phyloP scores from a whole-genome alignment of 1,284 basidiomycete genomes.

The Trichosporon sp. region DNA sequence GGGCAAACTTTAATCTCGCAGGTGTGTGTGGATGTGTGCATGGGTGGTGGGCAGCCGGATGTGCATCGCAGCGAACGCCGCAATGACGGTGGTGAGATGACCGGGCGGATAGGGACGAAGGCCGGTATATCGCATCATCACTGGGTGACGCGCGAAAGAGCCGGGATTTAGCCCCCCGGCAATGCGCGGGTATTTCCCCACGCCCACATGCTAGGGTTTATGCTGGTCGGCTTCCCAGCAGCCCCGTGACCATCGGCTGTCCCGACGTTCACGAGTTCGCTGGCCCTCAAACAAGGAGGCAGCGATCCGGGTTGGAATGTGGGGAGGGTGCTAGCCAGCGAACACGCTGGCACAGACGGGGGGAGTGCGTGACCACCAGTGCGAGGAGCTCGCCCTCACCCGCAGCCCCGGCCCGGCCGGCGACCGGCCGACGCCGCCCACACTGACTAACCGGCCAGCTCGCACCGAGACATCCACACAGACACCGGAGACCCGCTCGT shows the following conservation, averaged over 20 bases:
- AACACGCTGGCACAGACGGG: not conserved
- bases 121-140: slow-evolving; percentile 7
- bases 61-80: slow-evolving; percentile 3
- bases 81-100: not conserved
- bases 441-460: not conserved
- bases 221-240: not conserved
- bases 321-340: not conserved
- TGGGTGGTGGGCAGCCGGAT: not conserved
- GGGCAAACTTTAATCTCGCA: not conserved
- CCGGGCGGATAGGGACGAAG: not conserved
- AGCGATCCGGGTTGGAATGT: not conserved
- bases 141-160: not conserved
- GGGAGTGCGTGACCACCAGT: not conserved
- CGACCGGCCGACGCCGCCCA: not conserved
- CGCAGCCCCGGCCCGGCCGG: too few relatives aligned
- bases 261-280: not conserved
- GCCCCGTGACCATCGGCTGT: slow-evolving; percentile 10
- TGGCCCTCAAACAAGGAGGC: not conserved
- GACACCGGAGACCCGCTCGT: not conserved
- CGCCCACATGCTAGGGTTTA: slow-evolving; percentile 14
- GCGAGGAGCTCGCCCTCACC: too few relatives aligned
- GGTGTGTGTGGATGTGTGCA: not conserved
- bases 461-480: not conserved
- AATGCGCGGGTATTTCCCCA: slow-evolving; percentile 7
- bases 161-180: slow-evolving; percentile 2